Percentiles rank a stretch among this genome's conserved stretches.
These are phyloP conservation scores for Saccharomycopsis oosterbeekiorum DNA, from an alignment of 805 yeast genomes.

Conservation along the genomic window DNA sequence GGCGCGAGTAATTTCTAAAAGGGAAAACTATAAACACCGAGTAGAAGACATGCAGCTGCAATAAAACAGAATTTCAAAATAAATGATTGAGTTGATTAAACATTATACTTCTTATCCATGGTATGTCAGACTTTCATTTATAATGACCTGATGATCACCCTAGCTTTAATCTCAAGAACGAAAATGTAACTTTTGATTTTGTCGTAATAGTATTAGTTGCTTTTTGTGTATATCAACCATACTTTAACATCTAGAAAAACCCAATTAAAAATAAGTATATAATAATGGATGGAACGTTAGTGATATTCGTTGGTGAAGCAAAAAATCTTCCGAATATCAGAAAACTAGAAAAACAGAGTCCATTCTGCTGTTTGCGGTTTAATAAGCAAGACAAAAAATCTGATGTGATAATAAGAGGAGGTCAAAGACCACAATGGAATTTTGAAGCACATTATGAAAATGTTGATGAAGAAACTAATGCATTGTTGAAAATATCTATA, in stretches of 20 bases:
- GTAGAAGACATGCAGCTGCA: not conserved
- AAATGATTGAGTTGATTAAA: not conserved
- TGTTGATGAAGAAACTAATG: constrained; percentile 54
- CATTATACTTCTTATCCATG: not conserved
- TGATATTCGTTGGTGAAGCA: constrained; percentile 70
- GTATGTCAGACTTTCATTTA: not conserved
- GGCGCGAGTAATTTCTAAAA: not conserved
- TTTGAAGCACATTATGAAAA: constrained; percentile 61
- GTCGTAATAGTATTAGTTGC: too few relatives aligned
- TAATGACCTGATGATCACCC: not conserved
- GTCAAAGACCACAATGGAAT: constrained; percentile 89
- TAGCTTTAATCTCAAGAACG: not conserved
- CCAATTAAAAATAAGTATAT: too few relatives aligned
- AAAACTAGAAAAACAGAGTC: constrained; percentile 86
- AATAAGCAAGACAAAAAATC: constrained; percentile 79
- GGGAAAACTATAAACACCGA: not conserved
- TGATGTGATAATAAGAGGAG: constrained; percentile 72
- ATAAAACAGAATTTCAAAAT: not conserved
- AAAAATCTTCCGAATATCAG: constrained; percentile 80
- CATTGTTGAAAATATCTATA: constrained; percentile 58
- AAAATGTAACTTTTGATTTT: not conserved
- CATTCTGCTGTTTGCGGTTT: constrained; percentile 74
- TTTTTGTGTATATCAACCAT: not conserved
- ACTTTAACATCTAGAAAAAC: too few relatives aligned
- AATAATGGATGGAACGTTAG: constrained; percentile 39